Conservation (phyloP, 1,139 yeast genomes). For the Geotrichum reessii region DNA sequence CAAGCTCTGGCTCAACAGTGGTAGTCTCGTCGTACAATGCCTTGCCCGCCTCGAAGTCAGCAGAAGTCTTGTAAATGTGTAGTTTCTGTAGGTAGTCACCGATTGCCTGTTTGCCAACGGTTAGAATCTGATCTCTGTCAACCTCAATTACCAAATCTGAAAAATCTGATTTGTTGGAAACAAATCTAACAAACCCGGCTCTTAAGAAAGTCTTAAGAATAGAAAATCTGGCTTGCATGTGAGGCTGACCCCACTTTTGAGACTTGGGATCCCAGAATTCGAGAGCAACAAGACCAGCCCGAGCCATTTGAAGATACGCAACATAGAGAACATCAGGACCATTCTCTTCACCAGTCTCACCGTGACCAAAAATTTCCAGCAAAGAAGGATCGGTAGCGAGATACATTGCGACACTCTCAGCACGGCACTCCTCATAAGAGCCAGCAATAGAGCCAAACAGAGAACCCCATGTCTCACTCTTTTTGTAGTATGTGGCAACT, state of each 20-base stretch:
- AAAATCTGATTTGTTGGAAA: slow-evolving; percentile 44
- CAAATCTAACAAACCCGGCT: slow-evolving; percentile 56
- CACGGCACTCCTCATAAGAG: slow-evolving; percentile 87
- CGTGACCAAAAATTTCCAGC: slow-evolving; percentile 66
- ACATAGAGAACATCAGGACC: slow-evolving; percentile 60
- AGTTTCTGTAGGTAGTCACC: slow-evolving; percentile 64
- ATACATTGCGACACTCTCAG: slow-evolving; percentile 82
- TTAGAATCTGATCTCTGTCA: slow-evolving; percentile 55
- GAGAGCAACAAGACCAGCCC: slow-evolving; percentile 77
- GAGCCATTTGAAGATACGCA: slow-evolving; percentile 73
- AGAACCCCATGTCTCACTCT: slow-evolving; percentile 87
- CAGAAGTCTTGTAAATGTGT: slow-evolving; percentile 75
- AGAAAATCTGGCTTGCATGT: slow-evolving; percentile 87
- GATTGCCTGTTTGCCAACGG: slow-evolving; percentile 67
- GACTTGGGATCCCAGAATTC: slow-evolving; percentile 83
- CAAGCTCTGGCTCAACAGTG: slow-evolving; percentile 56
- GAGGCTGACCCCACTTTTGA: slow-evolving; percentile 91
- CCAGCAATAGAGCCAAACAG: slow-evolving; percentile 78
- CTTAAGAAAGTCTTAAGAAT: slow-evolving; percentile 69
- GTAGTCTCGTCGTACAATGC: slow-evolving; percentile 62
- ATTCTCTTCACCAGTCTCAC: slow-evolving; percentile 37
- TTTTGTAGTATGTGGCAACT: slow-evolving; percentile 60
- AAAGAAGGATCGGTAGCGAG: slow-evolving; percentile 64
- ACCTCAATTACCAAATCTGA: slow-evolving; percentile 56
- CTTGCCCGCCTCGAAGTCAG: slow-evolving; percentile 59